Conservation (phyloP, 768 basidiomycete species). For the Chalciporus piperatus region DNA sequence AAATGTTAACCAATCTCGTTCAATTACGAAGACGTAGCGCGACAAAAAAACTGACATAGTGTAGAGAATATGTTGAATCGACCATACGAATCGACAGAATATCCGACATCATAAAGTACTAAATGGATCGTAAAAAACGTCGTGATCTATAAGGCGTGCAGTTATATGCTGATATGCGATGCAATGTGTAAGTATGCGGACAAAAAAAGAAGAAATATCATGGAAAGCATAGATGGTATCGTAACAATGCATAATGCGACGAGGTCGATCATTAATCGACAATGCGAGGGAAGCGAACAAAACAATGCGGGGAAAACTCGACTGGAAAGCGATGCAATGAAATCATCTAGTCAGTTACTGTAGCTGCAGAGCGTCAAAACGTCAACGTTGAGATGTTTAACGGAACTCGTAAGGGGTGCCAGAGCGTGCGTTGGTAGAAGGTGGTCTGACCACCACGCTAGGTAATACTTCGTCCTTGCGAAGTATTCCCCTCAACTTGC, state of each 20-base stretch:
- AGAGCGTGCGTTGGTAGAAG: no score
- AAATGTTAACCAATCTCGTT: no score
- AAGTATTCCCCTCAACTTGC: slow-evolving; percentile 56
- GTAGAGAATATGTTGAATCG: not conserved
- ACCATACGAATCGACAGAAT: not conserved
- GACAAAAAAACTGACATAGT: slow-evolving; percentile 3
- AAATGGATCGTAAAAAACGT: slow-evolving; percentile 4
- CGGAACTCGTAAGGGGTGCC: slow-evolving; percentile 46
- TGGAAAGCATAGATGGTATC: slow-evolving; percentile 12
- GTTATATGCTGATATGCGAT: not conserved
- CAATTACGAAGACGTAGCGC: not conserved
- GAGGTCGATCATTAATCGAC: not conserved
- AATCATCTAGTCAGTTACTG: not conserved
- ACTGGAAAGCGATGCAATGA: slow-evolving; percentile 4
- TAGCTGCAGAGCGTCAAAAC: not conserved
- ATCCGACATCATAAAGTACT: slow-evolving; percentile 9
- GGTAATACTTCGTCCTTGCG: slow-evolving; percentile 57
- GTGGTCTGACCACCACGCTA: slow-evolving; percentile 59
- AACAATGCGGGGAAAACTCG: slow-evolving; percentile 2
- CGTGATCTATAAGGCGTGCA: not conserved
- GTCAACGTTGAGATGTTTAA: slow-evolving; percentile 9
- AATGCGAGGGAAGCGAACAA: not conserved
- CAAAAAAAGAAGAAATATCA: not conserved
- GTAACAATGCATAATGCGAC: not conserved
- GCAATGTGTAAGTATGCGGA: not conserved